These are phyloP conservation scores for Kalaharituber pfeilii DNA, from an alignment of 2,329 filamentous ascomycete species.

Conservation along the genomic window DNA sequence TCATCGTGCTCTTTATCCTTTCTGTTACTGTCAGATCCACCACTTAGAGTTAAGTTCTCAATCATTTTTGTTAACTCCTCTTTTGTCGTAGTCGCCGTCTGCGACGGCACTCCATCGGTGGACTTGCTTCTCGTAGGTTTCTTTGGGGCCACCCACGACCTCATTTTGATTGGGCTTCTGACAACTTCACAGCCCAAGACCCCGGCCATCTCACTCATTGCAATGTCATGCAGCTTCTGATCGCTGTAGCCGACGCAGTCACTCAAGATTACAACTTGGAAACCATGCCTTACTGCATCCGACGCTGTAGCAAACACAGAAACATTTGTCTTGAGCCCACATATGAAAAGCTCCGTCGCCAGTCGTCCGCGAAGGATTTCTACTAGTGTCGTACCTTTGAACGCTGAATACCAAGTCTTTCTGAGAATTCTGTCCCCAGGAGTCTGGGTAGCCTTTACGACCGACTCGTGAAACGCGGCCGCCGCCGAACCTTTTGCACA, in stretches of 20 bases:
- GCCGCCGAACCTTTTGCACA: constrained; percentile 9
- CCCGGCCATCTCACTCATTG: constrained; percentile 52
- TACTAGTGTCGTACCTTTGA: constrained; percentile 56
- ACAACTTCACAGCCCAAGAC: constrained; percentile 41
- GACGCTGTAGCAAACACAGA: constrained; percentile 82
- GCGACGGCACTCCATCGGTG: background rate
- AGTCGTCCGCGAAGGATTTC: constrained; percentile 29
- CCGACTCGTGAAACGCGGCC: constrained; percentile 11
- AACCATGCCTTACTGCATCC: constrained; percentile 74
- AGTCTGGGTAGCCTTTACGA: constrained; percentile 4
- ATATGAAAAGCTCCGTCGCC: constrained; percentile 64
- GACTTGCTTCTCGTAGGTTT: constrained; percentile 1
- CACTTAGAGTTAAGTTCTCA: constrained; percentile 23
- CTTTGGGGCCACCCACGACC: constrained; percentile 9
- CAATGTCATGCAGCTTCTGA: constrained; percentile 48
- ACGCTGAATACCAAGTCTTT: constrained; percentile 79
- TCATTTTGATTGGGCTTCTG: constrained; percentile 16
- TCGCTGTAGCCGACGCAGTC: constrained; percentile 75
- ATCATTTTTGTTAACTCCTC: constrained; percentile 24
- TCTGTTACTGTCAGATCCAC: background rate
- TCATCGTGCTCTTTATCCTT: constrained; percentile 8
- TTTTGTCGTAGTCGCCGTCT: constrained; percentile 16
- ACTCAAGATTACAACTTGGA: constrained; percentile 69
- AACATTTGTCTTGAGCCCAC: constrained; percentile 69
- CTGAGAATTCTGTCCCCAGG: constrained; percentile 17